Conservation (phyloP, 164 flowering plant species). For the Stephania yunnanensis region DNA sequence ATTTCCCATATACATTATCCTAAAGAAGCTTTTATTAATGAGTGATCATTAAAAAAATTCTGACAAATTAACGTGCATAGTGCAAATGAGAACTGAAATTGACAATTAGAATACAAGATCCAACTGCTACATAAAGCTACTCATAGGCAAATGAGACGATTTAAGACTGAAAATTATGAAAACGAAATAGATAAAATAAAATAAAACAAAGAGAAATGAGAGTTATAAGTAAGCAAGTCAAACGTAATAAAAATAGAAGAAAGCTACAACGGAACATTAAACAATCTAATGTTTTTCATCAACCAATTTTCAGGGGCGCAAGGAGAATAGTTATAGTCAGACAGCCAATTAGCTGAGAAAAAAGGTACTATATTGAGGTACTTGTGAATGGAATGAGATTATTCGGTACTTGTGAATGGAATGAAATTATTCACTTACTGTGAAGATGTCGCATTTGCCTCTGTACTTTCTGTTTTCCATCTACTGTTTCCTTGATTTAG, state of each 20-base stretch:
- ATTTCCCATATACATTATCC: not conserved
- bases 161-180: not conserved
- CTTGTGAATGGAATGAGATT: not conserved
- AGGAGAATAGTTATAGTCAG: not conserved
- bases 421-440: conserved; percentile 34
- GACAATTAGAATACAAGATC: not conserved
- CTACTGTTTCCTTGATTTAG: conserved; percentile 84
- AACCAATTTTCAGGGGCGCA: not conserved
- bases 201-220: not conserved
- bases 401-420: too few species aligned
- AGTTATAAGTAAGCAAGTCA: not conserved
- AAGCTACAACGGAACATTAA: not conserved
- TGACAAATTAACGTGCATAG: not conserved
- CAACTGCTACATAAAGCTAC: not conserved
- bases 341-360: not conserved
- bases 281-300: not conserved
- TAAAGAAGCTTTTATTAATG: not conserved
- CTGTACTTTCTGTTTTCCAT: conserved; percentile 89
- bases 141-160: not conserved
- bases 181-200: not conserved
- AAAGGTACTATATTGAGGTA: not conserved
- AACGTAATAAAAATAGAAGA: not conserved
- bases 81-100: not conserved
- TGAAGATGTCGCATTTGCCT: conserved; percentile 83
- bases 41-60: not conserved